These are phyloP conservation scores for Gaertneriomyces semiglobifer DNA, from an alignment of 192 early-diverging fungal species.

Conservation along the genomic window DNA sequence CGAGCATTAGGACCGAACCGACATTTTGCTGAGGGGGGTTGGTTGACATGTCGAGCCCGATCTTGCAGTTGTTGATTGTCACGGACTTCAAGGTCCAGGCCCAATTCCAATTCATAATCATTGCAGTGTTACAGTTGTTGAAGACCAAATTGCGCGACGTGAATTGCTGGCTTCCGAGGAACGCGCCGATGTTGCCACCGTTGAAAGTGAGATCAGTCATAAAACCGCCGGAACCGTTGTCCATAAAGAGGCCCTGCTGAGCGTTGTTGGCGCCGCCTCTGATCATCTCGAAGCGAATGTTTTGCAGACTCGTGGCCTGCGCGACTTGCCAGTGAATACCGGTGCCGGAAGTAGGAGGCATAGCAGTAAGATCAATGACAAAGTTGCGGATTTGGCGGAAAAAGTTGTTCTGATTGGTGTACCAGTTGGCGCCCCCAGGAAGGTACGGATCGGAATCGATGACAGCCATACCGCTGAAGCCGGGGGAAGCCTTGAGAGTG, in stretches of 20 bases:
- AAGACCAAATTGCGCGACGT: slow-evolving; percentile 35
- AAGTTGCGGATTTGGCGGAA: slow-evolving; percentile 46
- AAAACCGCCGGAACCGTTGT: slow-evolving; percentile 49
- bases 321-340: slow-evolving; percentile 47
- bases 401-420: slow-evolving; percentile 42
- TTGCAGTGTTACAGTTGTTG: slow-evolving; percentile 33
- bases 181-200: slow-evolving; percentile 40
- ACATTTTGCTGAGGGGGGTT: slow-evolving; percentile 15
- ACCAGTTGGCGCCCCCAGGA: slow-evolving; percentile 30
- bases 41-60: slow-evolving; percentile 40
- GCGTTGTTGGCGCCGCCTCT: slow-evolving; percentile 10
- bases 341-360: slow-evolving; percentile 25
- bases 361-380: slow-evolving; percentile 36
- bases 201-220: slow-evolving; percentile 43
- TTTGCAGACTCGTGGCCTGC: slow-evolving; percentile 40
- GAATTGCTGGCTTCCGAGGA: slow-evolving; percentile 47
- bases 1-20: slow-evolving; percentile 38
- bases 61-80: slow-evolving; percentile 32
- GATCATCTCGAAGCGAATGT: slow-evolving; percentile 36
- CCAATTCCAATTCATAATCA: slow-evolving; percentile 47
- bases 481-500: slow-evolving; percentile 32
- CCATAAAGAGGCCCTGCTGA: slow-evolving; percentile 47
- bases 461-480: slow-evolving; percentile 39
- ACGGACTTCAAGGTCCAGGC: slow-evolving; percentile 41
- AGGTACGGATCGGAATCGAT: slow-evolving; percentile 42